Percentiles rank a stretch among this genome's conserved stretches.
Evolutionary conservation across 2,329 filamentous ascomycete species (phyloP).

Genomic region (Didymella segeticola): DNA sequence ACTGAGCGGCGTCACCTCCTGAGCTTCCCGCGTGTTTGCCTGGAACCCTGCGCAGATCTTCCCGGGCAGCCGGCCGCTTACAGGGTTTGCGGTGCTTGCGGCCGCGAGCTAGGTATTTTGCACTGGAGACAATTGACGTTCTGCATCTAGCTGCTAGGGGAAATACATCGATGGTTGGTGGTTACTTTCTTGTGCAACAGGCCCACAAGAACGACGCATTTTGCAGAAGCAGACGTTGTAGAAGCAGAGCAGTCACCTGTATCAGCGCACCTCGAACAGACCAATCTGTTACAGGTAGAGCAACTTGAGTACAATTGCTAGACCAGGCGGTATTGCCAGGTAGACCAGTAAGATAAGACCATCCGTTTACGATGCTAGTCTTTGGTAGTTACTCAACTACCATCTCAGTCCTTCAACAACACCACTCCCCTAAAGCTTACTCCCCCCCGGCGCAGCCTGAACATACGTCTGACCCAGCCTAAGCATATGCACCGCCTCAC

Average conservation of each 20-base stretch:
- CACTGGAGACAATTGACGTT: neutral
- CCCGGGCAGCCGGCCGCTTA: slow-evolving; percentile 2
- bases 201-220: slow-evolving; percentile 7
- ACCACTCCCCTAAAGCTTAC: slow-evolving; percentile 43
- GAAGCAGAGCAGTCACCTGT: neutral
- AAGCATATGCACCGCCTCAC: slow-evolving; percentile 49
- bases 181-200: slow-evolving; percentile 6
- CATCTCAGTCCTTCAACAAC: neutral
- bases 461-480: slow-evolving; percentile 47
- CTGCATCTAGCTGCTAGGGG: neutral
- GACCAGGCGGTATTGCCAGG: no score
- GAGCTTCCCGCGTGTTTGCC: neutral
- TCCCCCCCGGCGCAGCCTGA: slow-evolving; percentile 22
- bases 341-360: no score
- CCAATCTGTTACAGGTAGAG: no score
- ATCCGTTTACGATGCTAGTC: no score
- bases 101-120: neutral
- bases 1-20: slow-evolving; percentile 10
- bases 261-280: neutral
- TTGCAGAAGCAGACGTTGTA: neutral
- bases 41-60: slow-evolving; percentile 28
- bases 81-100: neutral
- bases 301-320: no score
- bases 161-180: neutral
- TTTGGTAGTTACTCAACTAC: no score